Evolutionary conservation across 768 basidiomycete species (phyloP), one percentile per base, ranked within the genome.

Genomic region (Sarcomyxa edulis): DNA sequence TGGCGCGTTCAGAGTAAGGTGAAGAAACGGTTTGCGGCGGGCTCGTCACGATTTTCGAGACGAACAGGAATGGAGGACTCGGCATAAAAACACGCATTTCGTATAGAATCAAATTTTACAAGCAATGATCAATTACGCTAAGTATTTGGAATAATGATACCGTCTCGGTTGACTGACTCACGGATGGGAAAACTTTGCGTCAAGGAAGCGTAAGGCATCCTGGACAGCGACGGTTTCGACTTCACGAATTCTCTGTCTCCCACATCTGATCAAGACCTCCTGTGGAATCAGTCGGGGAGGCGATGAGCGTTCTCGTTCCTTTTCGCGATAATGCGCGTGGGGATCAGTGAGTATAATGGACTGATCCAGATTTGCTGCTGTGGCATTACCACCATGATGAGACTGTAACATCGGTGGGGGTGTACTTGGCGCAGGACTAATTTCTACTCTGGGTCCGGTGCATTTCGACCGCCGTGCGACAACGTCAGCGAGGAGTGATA

Each of bases 401-500:
- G 59, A 39, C 6, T 55, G 49, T 30, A 68, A 60, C 53, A 78
- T 78, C 7, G 72, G 72, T 2, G 71, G 69, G 40, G 65, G 45
- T 23, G 72, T 60, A 6, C 69, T 74, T 3, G 64, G 68, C 11
- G 72, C 69, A 9, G 69, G 65, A 7, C 76, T 75, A 38, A 83
- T 65, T 30, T 76, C 67, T 26, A 87, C 69, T 26, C 69, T 70
- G 11, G 88, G 82, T 12, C 86, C 86, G 2, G 69, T 74, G 53
- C 88, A 91, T 55, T 75, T 81, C 29, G 88, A 81, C 36, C 84
- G 72, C 39, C 88, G 84, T 6, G 87, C 81, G 28, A 94, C 90
- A 28, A 95, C 92, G 36, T 90, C 89, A 3, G 92, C 92, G 30
- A 95, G 74, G 37, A 95, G 69, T 2, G 78, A 63, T 37, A 95